Evolutionary conservation across 495 filamentous ascomycete genomes (phyloP).

Genomic region (Acidomyces sp.): DNA sequence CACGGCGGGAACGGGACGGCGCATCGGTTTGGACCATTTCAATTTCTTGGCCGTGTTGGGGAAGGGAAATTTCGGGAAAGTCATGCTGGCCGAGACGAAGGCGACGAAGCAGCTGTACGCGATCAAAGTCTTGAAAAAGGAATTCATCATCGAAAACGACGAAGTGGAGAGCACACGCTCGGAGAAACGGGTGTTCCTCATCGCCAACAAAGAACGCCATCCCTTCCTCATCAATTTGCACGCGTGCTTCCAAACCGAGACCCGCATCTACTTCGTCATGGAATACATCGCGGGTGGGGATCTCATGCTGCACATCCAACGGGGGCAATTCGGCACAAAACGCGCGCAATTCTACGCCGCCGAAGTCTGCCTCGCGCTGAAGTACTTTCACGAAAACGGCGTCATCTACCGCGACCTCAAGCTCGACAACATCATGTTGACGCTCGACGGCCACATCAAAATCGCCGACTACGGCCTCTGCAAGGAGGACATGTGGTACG

Average conservation of each 20-base stretch:
- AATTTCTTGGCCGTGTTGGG: constrained; percentile 98
- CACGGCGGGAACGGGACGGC: constrained; percentile 46
- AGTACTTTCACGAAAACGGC: constrained; percentile 99
- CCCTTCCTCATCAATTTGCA: constrained; percentile 92
- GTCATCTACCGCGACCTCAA: constrained; percentile 99
- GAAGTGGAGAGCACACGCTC: constrained; percentile 98
- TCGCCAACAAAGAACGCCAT: constrained; percentile 95
- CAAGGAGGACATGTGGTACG: constrained; percentile 99
- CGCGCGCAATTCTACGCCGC: constrained; percentile 97
- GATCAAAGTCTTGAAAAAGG: constrained; percentile 99
- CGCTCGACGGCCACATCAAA: constrained; percentile 95
- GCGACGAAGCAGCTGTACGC: constrained; percentile 81
- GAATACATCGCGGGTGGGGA: constrained; percentile 99
- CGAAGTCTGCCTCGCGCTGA: constrained; percentile 91
- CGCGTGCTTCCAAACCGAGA: constrained; percentile 99
- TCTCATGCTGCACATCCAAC: constrained; percentile 97
- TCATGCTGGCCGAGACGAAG: constrained; percentile 98
- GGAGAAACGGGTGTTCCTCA: constrained; percentile 91
- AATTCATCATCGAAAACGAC: constrained; percentile 99
- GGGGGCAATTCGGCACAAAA: constrained; percentile 89
- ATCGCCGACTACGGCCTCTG: constrained; percentile 97
- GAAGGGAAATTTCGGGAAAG: constrained; percentile 99
- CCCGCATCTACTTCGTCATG: constrained; percentile 98
- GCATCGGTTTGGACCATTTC: constrained; percentile 95
- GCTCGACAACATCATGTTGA: constrained; percentile 95